Percentiles rank a stretch among this genome's conserved stretches.
These are phyloP conservation scores for Thalia dealbata DNA, from an alignment of 176 grass and related monocot genomes.

Conservation along the genomic window DNA sequence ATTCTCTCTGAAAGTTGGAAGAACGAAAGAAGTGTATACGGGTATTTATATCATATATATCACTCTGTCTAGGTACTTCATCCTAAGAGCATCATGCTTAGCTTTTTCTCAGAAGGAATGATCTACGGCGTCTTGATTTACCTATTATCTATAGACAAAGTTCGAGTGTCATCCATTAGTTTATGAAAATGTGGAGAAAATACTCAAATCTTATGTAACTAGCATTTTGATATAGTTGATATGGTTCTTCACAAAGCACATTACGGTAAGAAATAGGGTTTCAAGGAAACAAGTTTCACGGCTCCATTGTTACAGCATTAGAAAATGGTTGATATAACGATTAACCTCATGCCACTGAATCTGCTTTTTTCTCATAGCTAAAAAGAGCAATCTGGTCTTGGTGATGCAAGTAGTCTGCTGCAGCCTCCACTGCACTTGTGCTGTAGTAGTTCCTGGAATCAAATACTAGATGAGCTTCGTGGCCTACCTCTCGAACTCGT, in stretches of 20 bases:
- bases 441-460: conserved; percentile 30
- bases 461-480: conserved; percentile 8
- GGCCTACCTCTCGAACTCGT: conserved; percentile 21
- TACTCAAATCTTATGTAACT: background rate
- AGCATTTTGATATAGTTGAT: background rate
- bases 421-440: conserved; percentile 13
- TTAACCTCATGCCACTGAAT: conserved; percentile 1
- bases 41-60: too few species aligned
- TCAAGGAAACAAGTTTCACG: background rate
- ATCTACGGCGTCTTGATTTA: too few species aligned
- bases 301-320: background rate
- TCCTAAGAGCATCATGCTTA: too few species aligned
- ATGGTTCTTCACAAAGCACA: background rate
- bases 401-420: background rate
- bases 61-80: too few species aligned
- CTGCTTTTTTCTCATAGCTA: background rate
- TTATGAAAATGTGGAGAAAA: background rate
- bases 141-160: too few species aligned
- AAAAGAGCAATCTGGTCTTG: background rate
- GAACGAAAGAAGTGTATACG: too few species aligned
- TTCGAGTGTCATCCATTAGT: too few species aligned
- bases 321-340: background rate
- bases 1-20: too few species aligned
- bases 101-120: too few species aligned
- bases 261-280: background rate